Base-by-base conservation (phyloP, 768 basidiomycete species). In the Mycena albidolilacea region DNA sequence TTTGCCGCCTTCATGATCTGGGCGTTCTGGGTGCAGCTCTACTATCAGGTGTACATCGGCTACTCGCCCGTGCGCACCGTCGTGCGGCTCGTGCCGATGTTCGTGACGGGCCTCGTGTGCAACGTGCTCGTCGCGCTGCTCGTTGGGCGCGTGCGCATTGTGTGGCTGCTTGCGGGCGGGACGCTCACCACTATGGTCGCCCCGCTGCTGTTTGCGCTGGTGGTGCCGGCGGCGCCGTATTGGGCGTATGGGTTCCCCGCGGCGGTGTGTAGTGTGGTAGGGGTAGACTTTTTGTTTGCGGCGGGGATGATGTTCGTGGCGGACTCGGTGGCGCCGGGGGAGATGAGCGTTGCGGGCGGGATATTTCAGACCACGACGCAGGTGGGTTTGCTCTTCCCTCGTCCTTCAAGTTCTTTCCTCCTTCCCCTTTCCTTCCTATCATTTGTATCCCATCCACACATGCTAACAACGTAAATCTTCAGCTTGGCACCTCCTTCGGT, bases 231-330 rank as follows among this genome's bases (percentile, higher is more conserved):
- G 5, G 82, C 82, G 10, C 78, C 87, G 10, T 91, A 87, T 75
- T 92, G 91, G 91, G 90, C 89, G 9, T 89, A 86, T 66, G 87
- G 86, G 39, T 92, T 91, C 80, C 90, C 90, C 3, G 87, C 90
- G 4, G 86, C 90, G 7, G 80, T 86, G 57, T 73, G 90, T 64
- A 79, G 85, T 50, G 91, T 91, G 21, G 84, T 90, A 59, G 90
- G 90, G 37, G 88, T 87, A 0, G 91, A 91, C 78, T 91, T 91
- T 77, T 86, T 89, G 17, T 92, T 87, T 75, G 80, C 91, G 0
- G 80, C 86, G 2, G 91, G 90, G 23, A 89, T 87, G 23, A 80
- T 91, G 38, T 91, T 90, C 69, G 86, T 91, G 54, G 87, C 89
- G 21, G 88, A 87, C 71, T 82, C 87, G 4, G 86, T 86, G n/a